A percentile compares a stretch with the other conserved stretches of the same genome.
Evolutionary conservation across 306 rosid species (phyloP).

Genomic region (Vigna nakashimae): DNA sequence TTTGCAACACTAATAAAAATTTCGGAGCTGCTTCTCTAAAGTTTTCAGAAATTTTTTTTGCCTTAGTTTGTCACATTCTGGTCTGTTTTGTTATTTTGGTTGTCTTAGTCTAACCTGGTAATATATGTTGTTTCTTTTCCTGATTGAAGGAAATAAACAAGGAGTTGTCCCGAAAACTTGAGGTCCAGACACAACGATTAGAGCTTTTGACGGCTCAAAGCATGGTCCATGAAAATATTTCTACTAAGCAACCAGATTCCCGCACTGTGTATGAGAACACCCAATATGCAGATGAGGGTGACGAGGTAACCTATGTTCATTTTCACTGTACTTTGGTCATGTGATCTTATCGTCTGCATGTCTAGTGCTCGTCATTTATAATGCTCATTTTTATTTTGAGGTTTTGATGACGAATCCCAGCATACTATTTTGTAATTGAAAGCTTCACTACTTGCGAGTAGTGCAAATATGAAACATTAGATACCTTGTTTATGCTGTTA

Average conservation of each 20-base stretch:
- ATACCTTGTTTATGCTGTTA: constrained; percentile 7
- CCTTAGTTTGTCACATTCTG: background rate
- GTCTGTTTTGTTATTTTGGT: constrained; percentile 13
- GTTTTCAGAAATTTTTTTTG: background rate
- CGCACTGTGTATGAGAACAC: constrained; percentile 56
- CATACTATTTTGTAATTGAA: constrained; percentile 16
- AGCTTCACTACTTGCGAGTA: background rate
- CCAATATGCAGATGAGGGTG: constrained; percentile 92
- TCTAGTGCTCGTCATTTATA: constrained; percentile 23
- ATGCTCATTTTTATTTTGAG: background rate
- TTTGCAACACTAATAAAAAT: background rate
- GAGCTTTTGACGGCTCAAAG: constrained; percentile 93
- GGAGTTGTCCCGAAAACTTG: constrained; percentile 84
- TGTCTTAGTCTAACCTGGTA: constrained; percentile 18
- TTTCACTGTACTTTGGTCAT: constrained; percentile 7
- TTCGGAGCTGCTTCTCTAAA: background rate
- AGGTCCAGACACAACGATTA: constrained; percentile 93
- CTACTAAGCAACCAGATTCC: constrained; percentile 63
- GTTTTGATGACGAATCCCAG: background rate
- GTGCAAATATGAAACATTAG: constrained; percentile 7
- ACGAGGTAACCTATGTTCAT: constrained; percentile 67
- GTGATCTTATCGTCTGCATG: constrained; percentile 4
- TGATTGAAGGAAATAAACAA: constrained; percentile 77
- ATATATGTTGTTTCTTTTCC: constrained; percentile 44
- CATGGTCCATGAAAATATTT: constrained; percentile 70